These are phyloP conservation scores for Silene coronaria DNA, from an alignment of 179 eudicot genomes.

Conservation along the genomic window DNA sequence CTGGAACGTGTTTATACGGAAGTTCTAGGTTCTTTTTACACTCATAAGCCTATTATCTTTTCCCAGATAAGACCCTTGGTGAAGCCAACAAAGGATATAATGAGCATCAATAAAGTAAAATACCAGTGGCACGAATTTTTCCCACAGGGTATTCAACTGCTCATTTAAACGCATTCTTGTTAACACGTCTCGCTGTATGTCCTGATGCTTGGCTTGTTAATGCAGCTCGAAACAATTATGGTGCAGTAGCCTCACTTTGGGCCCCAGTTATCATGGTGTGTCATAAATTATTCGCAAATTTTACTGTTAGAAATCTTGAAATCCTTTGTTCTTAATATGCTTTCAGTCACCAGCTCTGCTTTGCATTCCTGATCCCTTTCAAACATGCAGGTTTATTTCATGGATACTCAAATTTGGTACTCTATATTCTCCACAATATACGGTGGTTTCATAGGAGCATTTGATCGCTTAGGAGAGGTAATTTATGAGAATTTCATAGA, in stretches of 20 bases:
- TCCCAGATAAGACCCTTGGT: slow-evolving; percentile 84
- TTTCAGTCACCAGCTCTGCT: slow-evolving; percentile 10
- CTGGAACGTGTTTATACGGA: slow-evolving; percentile 8
- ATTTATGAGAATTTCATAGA: slow-evolving; percentile 11
- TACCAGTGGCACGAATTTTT: slow-evolving; percentile 94
- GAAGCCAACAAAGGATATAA: slow-evolving; percentile 77
- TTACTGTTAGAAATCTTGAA: neutral
- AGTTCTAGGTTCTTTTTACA: slow-evolving; percentile 3
- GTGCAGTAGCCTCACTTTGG: slow-evolving; percentile 87
- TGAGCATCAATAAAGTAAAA: slow-evolving; percentile 53
- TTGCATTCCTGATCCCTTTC: slow-evolving; percentile 7
- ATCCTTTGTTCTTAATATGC: slow-evolving; percentile 10
- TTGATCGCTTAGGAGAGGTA: slow-evolving; percentile 98
- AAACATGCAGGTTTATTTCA: slow-evolving; percentile 77
- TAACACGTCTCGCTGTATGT: slow-evolving; percentile 11
- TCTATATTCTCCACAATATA: slow-evolving; percentile 73
- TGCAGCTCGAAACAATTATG: slow-evolving; percentile 71
- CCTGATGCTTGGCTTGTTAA: slow-evolving; percentile 27
- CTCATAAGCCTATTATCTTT: slow-evolving; percentile 15
- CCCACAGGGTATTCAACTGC: slow-evolving; percentile 53
- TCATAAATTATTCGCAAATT: slow-evolving; percentile 16
- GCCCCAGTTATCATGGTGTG: slow-evolving; percentile 83
- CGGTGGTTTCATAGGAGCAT: slow-evolving; percentile 94
- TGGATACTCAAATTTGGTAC: slow-evolving; percentile 98
- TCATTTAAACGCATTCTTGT: slow-evolving; percentile 18